Evolutionary conservation across 1,139 yeast genomes (phyloP).

Genomic region (Pichia sp.): DNA sequence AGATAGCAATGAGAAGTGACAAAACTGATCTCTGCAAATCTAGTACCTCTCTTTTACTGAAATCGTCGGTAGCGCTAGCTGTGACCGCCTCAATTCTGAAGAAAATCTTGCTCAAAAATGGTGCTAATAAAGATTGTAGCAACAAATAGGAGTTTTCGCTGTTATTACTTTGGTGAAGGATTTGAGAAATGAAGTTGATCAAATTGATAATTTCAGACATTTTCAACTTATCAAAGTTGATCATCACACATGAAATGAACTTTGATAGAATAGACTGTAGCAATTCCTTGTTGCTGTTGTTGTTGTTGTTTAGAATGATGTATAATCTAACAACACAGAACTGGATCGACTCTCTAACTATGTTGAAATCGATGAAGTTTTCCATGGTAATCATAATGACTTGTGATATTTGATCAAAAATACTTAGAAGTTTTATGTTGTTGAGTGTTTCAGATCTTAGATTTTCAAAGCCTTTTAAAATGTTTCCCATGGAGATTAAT

Average conservation of each 20-base stretch:
- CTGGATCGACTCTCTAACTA: constrained; percentile 79
- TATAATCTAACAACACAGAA: constrained; percentile 84
- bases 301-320: constrained; percentile 48
- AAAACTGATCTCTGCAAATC: constrained; percentile 66
- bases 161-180: constrained; percentile 61
- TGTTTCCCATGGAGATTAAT: constrained; percentile 83
- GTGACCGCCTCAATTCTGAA: constrained; percentile 41
- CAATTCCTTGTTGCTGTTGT: constrained; percentile 28
- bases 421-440: constrained; percentile 28
- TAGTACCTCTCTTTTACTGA: constrained; percentile 55
- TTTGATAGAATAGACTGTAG: constrained; percentile 62
- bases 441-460: constrained; percentile 22
- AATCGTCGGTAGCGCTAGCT: constrained; percentile 38
- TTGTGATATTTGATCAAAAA: constrained; percentile 46
- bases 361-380: constrained; percentile 59
- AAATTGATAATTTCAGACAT: constrained; percentile 73
- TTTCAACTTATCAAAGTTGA: constrained; percentile 54
- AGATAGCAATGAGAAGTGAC: constrained; percentile 61
- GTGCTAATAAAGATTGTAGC: constrained; percentile 67
- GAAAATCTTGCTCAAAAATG: constrained; percentile 65
- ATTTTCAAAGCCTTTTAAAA: constrained; percentile 75
- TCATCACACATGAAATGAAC: constrained; percentile 67
- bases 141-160: constrained; percentile 66
- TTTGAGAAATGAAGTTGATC: constrained; percentile 80
- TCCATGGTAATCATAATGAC: constrained; percentile 83